Evolutionary conservation across 2,329 filamentous ascomycete genomes (phyloP), one percentile per base, ranked within the genome.

Genomic region (Diaporthe batatas): DNA sequence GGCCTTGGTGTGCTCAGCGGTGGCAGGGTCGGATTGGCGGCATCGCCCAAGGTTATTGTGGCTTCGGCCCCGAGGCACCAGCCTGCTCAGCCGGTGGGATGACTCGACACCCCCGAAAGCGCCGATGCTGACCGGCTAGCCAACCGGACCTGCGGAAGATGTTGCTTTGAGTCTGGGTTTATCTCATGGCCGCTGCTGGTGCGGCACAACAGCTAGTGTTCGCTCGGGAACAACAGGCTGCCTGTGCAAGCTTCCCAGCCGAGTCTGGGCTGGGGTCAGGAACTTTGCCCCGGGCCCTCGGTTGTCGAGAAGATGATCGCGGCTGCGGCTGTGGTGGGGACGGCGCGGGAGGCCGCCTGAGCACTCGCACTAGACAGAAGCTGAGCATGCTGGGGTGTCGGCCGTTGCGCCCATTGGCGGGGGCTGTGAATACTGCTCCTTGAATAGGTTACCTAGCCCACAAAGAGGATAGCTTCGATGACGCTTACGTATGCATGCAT

Each of bases 401-500:
- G 21, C 21, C 44, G 44, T 44, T 32, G 39, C 7, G 57, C 23
- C 36, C n/a, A 62, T 44, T 59, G 57, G 57, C 57, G 7, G 39
- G n/a, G 34, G 36, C 57, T 42, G 34, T 42, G 21, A 47, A 21
- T 21, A 29, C 29, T 49, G 3, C 44, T 49, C 44, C n/a, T 49
- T 12, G 34, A 23, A 29, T 21, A 64, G 42, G 11, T 47, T 8
- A 16, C 10, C 59, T 64, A 64, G 59, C 8, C 25, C 21, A 64
- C 25, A 49, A 49, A 34, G 59, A 64, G 59, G 42, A 49, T 64
- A 21, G 59, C 59, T 42, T 47, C 42, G 10, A 21, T 23, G 42
- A 34, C 18, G 59, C 59, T 64, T 64, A 49, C 59, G 59, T 64
- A 64, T 64, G 42, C 59, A 64, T 64, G 42, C 59, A 34, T 32